Percentiles rank a stretch among this genome's conserved stretches.
These are phyloP conservation scores for Neofusicoccum sp. DNA, from an alignment of 2,329 filamentous ascomycete species.

Conservation along the genomic window DNA sequence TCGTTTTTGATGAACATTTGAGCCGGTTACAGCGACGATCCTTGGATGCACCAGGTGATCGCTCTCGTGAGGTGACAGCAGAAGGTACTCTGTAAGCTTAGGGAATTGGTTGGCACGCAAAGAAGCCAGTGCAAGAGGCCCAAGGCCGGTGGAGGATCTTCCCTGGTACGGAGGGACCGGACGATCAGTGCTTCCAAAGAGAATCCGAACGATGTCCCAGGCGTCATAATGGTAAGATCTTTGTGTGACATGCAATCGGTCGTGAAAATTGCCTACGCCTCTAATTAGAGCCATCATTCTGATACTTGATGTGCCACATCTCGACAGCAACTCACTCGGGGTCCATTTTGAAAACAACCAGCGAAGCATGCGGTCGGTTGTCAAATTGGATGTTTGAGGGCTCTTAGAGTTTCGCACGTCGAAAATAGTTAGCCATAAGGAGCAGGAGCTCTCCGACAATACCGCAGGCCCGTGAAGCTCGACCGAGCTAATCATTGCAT, in stretches of 20 bases:
- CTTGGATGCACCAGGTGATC: not conserved
- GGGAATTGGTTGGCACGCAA: slow-evolving; percentile 40
- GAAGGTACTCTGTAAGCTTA: slow-evolving; percentile 50
- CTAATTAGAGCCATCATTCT: not conserved
- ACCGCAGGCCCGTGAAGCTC: slow-evolving; percentile 78
- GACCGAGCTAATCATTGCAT: slow-evolving; percentile 70
- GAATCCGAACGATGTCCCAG: slow-evolving; percentile 63
- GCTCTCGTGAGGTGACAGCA: slow-evolving; percentile 30
- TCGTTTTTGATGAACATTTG: not conserved
- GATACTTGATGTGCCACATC: slow-evolving; percentile 21
- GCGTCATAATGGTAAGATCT: slow-evolving; percentile 64
- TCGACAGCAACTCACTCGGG: slow-evolving; percentile 58
- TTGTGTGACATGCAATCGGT: slow-evolving; percentile 64
- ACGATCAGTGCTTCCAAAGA: slow-evolving; percentile 68
- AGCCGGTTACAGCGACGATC: not conserved
- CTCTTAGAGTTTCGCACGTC: slow-evolving; percentile 65
- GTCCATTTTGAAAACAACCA: slow-evolving; percentile 85
- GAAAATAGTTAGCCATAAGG: slow-evolving; percentile 69
- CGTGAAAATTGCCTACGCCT: slow-evolving; percentile 47
- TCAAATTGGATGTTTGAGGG: slow-evolving; percentile 65
- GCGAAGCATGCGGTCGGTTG: slow-evolving; percentile 68
- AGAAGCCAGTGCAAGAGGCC: slow-evolving; percentile 45
- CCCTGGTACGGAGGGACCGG: slow-evolving; percentile 26
- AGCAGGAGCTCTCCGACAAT: slow-evolving; percentile 75
- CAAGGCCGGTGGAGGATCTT: slow-evolving; percentile 37